phyloP scores from a whole-genome alignment of 768 basidiomycete genomes.

The Rhodotorula paludigena region DNA sequence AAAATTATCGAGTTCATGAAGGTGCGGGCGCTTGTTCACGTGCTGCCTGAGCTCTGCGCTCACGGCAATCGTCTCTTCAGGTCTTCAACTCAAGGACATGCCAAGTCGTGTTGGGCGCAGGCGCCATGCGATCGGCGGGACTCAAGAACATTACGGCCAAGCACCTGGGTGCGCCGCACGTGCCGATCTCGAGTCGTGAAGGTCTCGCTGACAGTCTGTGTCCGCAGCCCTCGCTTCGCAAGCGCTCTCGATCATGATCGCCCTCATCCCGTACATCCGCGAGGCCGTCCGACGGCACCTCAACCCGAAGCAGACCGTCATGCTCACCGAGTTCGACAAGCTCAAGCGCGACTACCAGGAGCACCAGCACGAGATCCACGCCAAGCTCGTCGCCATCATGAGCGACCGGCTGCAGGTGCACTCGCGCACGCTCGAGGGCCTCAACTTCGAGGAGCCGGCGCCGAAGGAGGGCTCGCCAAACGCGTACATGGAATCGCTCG shows the following conservation, averaged over 20 bases:
- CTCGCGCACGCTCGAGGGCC: constrained; percentile 71
- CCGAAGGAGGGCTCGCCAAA: constrained; percentile 54
- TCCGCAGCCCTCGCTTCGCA: constrained; percentile 69
- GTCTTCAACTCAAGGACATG: constrained; percentile 97
- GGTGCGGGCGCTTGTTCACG: constrained; percentile 40
- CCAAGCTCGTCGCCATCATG: constrained; percentile 97
- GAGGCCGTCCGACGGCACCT: constrained; percentile 92
- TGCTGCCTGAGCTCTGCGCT: too few relatives aligned
- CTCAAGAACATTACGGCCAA: constrained; percentile 97
- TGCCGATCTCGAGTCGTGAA: too few relatives aligned
- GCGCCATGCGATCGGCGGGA: constrained; percentile 97
- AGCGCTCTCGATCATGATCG: constrained; percentile 86
- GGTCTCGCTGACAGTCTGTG: not conserved
- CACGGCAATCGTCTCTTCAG: too few relatives aligned
- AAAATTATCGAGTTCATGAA: constrained; percentile 92
- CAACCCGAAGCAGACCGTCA: constrained; percentile 88
- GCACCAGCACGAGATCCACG: constrained; percentile 97
- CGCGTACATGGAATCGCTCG: constrained; percentile 85
- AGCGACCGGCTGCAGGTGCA: constrained; percentile 84
- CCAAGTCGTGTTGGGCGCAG: constrained; percentile 95
- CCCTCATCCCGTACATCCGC: constrained; percentile 89
- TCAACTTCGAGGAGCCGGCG: constrained; percentile 67
- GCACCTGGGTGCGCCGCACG: constrained; percentile 66
- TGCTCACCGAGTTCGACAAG: constrained; percentile 97
- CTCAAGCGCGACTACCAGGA: constrained; percentile 98